Percentiles rank a stretch among this genome's conserved stretches.
Evolutionary conservation across 1,284 basidiomycete species (phyloP).

Genomic region (Leucoagaricus sp.): DNA sequence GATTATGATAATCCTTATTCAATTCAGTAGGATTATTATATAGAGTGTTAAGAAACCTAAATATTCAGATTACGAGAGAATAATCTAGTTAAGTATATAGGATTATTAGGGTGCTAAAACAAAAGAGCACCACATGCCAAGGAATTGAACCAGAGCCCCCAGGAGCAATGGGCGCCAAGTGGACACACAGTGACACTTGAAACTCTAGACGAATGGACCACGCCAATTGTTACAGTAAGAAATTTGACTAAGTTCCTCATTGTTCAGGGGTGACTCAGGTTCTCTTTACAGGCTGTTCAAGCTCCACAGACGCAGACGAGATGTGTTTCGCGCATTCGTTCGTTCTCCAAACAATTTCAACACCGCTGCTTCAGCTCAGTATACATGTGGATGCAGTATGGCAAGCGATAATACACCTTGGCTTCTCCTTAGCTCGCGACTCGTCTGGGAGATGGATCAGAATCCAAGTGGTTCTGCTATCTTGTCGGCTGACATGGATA

Average conservation of each 20-base stretch:
- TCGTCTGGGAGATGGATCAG: neutral
- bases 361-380: neutral
- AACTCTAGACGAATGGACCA: too few relatives aligned
- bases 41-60: too few relatives aligned
- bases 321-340: neutral
- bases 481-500: neutral
- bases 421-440: neutral
- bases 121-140: too few relatives aligned
- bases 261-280: neutral
- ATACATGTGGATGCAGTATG: neutral
- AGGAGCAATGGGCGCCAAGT: too few relatives aligned
- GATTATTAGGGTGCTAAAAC: too few relatives aligned
- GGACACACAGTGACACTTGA: too few relatives aligned
- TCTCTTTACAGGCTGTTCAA: neutral
- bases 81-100: too few relatives aligned
- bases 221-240: too few relatives aligned
- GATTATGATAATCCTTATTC: neutral
- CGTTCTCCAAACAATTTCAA: neutral
- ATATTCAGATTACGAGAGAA: too few relatives aligned
- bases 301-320: neutral
- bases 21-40: too few relatives aligned
- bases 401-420: neutral
- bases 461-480: neutral
- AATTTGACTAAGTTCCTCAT: neutral
- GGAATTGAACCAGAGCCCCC: too few relatives aligned